Evolutionary conservation across 768 basidiomycete species (phyloP).

Genomic region (Mycena kentingensis): DNA sequence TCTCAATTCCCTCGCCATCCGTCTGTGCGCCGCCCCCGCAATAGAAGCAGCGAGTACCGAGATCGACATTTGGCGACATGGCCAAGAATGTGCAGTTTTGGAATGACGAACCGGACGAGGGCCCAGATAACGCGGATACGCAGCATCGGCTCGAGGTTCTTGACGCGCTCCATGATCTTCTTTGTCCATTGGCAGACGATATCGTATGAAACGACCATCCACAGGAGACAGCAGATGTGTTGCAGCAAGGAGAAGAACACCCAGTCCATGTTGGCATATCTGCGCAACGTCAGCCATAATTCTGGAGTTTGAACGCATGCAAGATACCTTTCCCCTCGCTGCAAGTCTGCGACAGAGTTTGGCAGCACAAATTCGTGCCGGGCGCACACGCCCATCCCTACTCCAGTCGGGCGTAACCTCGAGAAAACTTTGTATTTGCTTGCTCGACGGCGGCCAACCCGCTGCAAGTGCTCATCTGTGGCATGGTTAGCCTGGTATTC

Average conservation of each 20-base stretch:
- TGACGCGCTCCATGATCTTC: slow-evolving; percentile 23
- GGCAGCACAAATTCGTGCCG: slow-evolving; percentile 27
- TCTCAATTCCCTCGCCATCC: slow-evolving; percentile 41
- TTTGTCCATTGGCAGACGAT: slow-evolving; percentile 34
- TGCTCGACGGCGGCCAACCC: slow-evolving; percentile 21
- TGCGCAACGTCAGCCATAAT: background rate
- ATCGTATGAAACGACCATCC: slow-evolving; percentile 31
- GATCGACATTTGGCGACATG: slow-evolving; percentile 26
- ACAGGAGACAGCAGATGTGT: background rate
- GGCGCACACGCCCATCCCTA: slow-evolving; percentile 25
- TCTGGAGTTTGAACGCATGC: background rate
- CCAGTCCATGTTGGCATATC: slow-evolving; percentile 41
- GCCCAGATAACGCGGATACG: slow-evolving; percentile 9
- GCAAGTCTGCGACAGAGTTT: slow-evolving; percentile 29
- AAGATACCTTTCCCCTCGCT: slow-evolving; percentile 32
- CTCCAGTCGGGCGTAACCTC: slow-evolving; percentile 27
- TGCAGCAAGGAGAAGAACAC: slow-evolving; percentile 28
- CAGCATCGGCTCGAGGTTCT: slow-evolving; percentile 13
- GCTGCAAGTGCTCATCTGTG: slow-evolving; percentile 26
- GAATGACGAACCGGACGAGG: slow-evolving; percentile 25
- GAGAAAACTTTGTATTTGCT: slow-evolving; percentile 19
- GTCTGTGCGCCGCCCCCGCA: slow-evolving; percentile 29
- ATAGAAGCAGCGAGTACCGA: slow-evolving; percentile 26
- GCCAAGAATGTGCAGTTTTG: slow-evolving; percentile 32
- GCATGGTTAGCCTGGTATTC: background rate